Base-by-base conservation (phyloP, 371 early-diverging fungal species). In the Haplosporangium sp. region DNA sequence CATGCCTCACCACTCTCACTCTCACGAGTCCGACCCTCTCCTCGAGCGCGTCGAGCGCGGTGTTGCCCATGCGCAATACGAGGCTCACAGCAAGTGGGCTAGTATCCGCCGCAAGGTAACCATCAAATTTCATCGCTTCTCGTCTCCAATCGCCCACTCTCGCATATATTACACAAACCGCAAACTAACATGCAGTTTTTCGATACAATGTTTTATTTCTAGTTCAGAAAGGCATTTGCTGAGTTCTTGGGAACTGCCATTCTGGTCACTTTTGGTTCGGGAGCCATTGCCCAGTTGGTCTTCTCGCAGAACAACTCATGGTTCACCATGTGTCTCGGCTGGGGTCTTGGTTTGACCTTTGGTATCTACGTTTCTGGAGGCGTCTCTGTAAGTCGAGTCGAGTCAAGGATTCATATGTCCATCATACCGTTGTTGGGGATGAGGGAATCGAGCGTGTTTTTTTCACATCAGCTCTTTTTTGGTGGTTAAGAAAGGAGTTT, bases 171-270 rank as follows among this genome's bases (percentile, higher is more conserved):
- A n/a, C n/a, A n/a, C n/a, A n/a, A n/a, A n/a, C n/a, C n/a, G n/a
- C n/a, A n/a, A 29, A 29, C 29, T 29, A 29, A 29, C 29, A 29
- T 29, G 29, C 29, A 29, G 29, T 29, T 29, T 29, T 29, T 29
- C 29, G 29, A 56, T 5, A 56, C n/a, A 23, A 9, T 50, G 50
- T 41, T 9, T 9, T 29, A 29, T 29, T 4, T 29, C 29, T 29
- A 77, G 79, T 81, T 85, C 74, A 84, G 93, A 66, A 91, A 92
- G 75, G 89, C 87, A 48, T 74, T 94, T 41, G 94, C 94, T 53
- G 95, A 95, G 85, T 93, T 94, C 67, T 83, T 94, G 61, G 95
- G 95, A 23, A 95, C 95, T 14, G 82, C 87, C 62, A 73, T 94
- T 16, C 82, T 95, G 42, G 81, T 94, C 12, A 55, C 92, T 46